Percentiles rank a stretch among this genome's conserved stretches.
Evolutionary conservation across 768 basidiomycete genomes (phyloP).

Genomic region (Lactifluus volemus): DNA sequence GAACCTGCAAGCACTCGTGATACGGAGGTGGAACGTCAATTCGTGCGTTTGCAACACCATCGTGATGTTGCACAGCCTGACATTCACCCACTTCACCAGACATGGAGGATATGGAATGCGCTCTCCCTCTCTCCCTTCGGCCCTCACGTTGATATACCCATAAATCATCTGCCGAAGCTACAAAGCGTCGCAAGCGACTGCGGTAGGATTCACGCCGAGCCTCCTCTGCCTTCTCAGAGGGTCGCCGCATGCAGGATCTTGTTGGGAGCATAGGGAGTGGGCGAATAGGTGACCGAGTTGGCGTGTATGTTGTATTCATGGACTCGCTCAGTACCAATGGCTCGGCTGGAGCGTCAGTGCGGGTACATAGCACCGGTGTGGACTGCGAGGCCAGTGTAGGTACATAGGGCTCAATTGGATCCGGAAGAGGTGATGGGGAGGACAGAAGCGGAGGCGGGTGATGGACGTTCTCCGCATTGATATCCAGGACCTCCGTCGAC

Average conservation of each 20-base stretch:
- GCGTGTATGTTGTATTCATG: background rate
- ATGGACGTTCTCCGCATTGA: constrained; percentile 6
- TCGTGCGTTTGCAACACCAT: background rate
- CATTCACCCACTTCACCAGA: background rate
- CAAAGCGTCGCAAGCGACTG: background rate
- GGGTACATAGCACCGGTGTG: background rate
- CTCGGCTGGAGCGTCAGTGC: background rate
- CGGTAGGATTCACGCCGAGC: background rate
- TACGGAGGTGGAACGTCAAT: constrained; percentile 17
- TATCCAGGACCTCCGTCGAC: constrained; percentile 4
- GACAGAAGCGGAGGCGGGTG: background rate
- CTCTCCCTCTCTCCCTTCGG: background rate
- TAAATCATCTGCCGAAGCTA: constrained; percentile 7
- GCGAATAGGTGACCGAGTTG: background rate
- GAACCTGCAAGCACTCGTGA: constrained; percentile 7
- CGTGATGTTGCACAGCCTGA: constrained; percentile 9
- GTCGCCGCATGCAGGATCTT: background rate
- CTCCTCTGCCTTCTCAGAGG: constrained; percentile 4
- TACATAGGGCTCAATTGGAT: constrained; percentile 6
- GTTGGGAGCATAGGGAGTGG: constrained; percentile 6
- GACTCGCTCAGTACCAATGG: background rate
- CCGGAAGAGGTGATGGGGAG: background rate
- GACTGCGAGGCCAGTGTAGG: background rate
- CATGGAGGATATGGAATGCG: background rate
- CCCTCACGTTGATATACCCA: background rate